Percentiles rank a stretch among this genome's conserved stretches.
Evolutionary conservation across 1,139 yeast species (phyloP).

Genomic region (Blastobotrys capitulatus): DNA sequence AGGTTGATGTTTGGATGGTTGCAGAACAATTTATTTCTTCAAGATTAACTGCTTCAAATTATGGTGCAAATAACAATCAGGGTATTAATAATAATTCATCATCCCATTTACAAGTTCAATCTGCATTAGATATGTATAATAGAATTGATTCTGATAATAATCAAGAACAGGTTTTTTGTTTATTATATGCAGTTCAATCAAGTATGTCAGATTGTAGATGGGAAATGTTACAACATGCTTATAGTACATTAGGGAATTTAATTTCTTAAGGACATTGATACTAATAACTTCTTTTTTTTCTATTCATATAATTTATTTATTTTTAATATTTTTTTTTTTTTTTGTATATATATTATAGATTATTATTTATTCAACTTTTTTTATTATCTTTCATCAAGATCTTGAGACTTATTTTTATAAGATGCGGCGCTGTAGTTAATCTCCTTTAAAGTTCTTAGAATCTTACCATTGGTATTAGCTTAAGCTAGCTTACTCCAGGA

Average conservation of each 20-base stretch:
- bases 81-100: too few relatives aligned
- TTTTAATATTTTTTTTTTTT: too few relatives aligned
- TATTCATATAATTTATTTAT: neutral
- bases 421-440: too few relatives aligned
- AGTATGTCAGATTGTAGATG: conserved; percentile 16
- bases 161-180: conserved; percentile 11
- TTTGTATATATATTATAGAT: too few relatives aligned
- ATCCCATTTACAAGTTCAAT: conserved; percentile 8
- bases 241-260: conserved; percentile 14
- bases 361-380: too few relatives aligned
- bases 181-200: conserved; percentile 13
- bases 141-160: conserved; percentile 9
- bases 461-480: too few relatives aligned
- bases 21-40: conserved; percentile 15
- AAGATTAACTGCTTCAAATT: conserved; percentile 14
- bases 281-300: neutral
- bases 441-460: too few relatives aligned
- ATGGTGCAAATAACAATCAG: too few relatives aligned
- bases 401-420: too few relatives aligned
- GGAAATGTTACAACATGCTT: conserved; percentile 18
- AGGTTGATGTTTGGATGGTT: conserved; percentile 9
- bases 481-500: too few relatives aligned
- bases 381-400: too few relatives aligned
- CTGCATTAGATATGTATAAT: conserved; percentile 10
- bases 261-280: neutral